phyloP scores from a whole-genome alignment of 2,329 filamentous ascomycete species.

The Pestalotiopsis sp. region DNA sequence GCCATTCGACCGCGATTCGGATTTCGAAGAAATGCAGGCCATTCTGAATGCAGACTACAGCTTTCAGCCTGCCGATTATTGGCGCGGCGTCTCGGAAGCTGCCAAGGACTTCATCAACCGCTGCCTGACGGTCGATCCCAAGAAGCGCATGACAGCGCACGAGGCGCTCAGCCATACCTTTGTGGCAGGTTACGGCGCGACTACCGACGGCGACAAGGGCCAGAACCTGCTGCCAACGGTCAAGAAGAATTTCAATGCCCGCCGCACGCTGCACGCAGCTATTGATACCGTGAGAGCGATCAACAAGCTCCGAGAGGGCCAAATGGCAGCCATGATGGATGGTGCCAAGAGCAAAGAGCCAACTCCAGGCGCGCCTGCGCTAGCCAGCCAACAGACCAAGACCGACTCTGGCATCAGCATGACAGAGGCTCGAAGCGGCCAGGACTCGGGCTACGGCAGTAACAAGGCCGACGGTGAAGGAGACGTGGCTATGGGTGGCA shows the following conservation, averaged over 20 bases:
- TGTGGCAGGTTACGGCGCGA: conserved; percentile 55
- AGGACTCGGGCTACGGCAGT: conserved; percentile 51
- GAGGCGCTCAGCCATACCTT: conserved; percentile 71
- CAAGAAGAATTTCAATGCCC: conserved; percentile 76
- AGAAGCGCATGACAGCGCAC: conserved; percentile 87
- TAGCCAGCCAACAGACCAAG: conserved; percentile 32
- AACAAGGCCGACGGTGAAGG: conserved; percentile 23
- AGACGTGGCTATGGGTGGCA: conserved; percentile 53
- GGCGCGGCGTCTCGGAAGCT: conserved; percentile 85
- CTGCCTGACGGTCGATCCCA: conserved; percentile 89
- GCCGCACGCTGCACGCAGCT: conserved; percentile 68
- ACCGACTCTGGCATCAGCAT: conserved; percentile 49
- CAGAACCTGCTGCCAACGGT: conserved; percentile 69
- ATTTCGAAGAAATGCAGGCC: conserved; percentile 99
- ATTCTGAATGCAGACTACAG: conserved; percentile 96
- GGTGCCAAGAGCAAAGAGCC: conserved; percentile 58
- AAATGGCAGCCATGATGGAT: conserved; percentile 60
- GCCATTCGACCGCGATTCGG: conserved; percentile 94
- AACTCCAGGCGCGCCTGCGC: conserved; percentile 36
- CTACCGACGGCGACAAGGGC: conserved; percentile 50
- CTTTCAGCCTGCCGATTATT: conserved; percentile 94
- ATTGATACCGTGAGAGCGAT: conserved; percentile 74
- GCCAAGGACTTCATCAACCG: conserved; percentile 91
- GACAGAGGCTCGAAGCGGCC: conserved; percentile 29
- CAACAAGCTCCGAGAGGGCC: conserved; percentile 69